Base-by-base conservation (phyloP, 139 green algal genomes). In the Prasinococcaceae sp. region DNA sequence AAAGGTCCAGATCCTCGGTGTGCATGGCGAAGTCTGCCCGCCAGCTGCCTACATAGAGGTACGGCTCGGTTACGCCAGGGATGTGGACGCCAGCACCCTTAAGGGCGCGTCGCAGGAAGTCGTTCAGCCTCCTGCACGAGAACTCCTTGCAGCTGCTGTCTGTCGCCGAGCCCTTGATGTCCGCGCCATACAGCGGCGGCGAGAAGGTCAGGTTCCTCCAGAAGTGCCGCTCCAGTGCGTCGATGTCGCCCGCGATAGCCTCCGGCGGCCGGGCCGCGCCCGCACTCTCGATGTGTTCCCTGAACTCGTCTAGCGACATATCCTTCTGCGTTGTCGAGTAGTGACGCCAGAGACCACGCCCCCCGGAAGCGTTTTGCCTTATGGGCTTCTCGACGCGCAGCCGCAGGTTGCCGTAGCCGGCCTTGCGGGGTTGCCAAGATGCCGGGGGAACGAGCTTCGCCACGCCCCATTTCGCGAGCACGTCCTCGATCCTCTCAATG, bases 1-100 rank as follows among this genome's bases (percentile, higher is more conserved):
- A 78, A n/a, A 97, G 70, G 63, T 97, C 88, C 19, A 84, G 65
- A 54, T 97, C 88, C 69, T 97, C 88, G 59, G 80, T 84, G 66
- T 87, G 51, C n/a, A n/a, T n/a, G n/a, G 80, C 82, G 59, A 93
- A 93, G 30, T 75, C 65, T 36, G 43, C 74, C 6, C 81, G 58
- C 76, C 79, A 93, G 63, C 65, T 84, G 14, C 84, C 84, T 60
- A 86, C 89, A 68, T 93, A 93, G 6, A 88, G 79, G 75, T 88
- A 92, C 3, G 84, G 69, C 4, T 63, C 75, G 47, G 61, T 90
- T n/a, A 93, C 81, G 9, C 84, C 83, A 1, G 81, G 77, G n/a
- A 93, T 79, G 27, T 33, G 36, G 25, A 75, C 14, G 10, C 61
- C 64, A 36, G 71, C 35, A 9, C 59, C 33, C 9, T 70, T 47